Conservation (phyloP, 208 protist genomes). For the Acanthamoeba sp. region DNA sequence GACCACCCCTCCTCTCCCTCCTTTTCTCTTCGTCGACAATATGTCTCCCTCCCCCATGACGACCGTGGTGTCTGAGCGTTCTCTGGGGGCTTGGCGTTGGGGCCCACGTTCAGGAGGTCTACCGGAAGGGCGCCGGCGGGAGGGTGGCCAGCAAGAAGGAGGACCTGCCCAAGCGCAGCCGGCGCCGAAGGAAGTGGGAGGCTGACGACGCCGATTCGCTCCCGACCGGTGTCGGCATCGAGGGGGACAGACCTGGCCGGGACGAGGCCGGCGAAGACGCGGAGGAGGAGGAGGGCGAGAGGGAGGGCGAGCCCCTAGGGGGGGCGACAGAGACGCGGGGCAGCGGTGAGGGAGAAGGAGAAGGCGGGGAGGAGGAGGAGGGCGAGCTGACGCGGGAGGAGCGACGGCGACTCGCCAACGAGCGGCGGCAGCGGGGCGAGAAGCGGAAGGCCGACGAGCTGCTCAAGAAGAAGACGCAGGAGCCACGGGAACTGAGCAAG, state of each 20-base stretch:
- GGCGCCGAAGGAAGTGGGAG: constrained; percentile 2
- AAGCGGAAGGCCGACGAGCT: constrained; percentile 41
- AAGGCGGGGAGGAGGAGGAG: neutral
- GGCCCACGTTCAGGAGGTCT: neutral
- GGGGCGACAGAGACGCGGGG: neutral
- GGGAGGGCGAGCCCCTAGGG: neutral
- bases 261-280: neutral
- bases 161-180: constrained; percentile 1
- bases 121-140: neutral
- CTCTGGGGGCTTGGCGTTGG: neutral
- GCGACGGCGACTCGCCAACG: neutral
- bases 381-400: neutral
- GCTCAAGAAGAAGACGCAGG: constrained; percentile 54
- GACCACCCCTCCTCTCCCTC: neutral
- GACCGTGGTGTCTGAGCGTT: too few species aligned
- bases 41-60: too few species aligned
- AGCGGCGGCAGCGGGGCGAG: neutral
- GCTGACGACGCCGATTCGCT: constrained; percentile 2
- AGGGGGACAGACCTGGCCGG: neutral
- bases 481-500: constrained; percentile 19
- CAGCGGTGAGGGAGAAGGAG: neutral
- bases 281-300: neutral
- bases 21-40: neutral
- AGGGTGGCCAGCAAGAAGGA: neutral
- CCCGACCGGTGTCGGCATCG: neutral